A percentile compares a stretch with the other conserved stretches of the same genome.
These are phyloP conservation scores for Thielaviopsis punctulata DNA, from an alignment of 2,329 filamentous ascomycete species.

Conservation along the genomic window DNA sequence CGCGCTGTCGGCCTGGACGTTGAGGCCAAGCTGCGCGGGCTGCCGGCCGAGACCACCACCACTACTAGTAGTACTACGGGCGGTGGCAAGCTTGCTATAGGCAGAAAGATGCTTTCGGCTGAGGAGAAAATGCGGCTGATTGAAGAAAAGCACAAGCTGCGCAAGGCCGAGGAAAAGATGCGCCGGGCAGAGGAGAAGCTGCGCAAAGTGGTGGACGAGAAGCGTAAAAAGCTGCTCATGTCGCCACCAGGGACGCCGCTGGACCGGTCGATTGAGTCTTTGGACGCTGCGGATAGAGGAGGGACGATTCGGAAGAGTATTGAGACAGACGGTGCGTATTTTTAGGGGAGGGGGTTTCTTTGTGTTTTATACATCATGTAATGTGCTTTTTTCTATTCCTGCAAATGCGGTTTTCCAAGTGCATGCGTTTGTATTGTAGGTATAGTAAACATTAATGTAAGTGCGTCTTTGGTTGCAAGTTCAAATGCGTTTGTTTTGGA, in stretches of 20 bases:
- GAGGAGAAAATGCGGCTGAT: neutral
- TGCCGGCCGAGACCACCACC: neutral
- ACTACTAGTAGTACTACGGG: too few relatives aligned
- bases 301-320: neutral
- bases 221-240: neutral
- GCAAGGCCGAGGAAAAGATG: neutral
- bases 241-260: neutral
- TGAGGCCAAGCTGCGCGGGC: conserved; percentile 3
- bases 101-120: neutral
- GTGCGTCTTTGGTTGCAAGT: neutral
- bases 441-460: neutral
- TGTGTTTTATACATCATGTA: neutral
- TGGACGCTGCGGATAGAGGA: conserved; percentile 15
- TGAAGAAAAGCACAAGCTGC: neutral
- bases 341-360: neutral
- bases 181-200: neutral
- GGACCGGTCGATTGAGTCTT: neutral
- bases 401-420: too few relatives aligned
- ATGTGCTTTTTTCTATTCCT: neutral
- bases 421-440: neutral
- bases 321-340: neutral
- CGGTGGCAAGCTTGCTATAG: too few relatives aligned
- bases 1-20: conserved; percentile 3
- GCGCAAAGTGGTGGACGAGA: neutral
- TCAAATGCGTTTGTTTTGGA: neutral